Conservation (phyloP, 495 filamentous ascomycete species). For the Lepidopterella palustris region DNA sequence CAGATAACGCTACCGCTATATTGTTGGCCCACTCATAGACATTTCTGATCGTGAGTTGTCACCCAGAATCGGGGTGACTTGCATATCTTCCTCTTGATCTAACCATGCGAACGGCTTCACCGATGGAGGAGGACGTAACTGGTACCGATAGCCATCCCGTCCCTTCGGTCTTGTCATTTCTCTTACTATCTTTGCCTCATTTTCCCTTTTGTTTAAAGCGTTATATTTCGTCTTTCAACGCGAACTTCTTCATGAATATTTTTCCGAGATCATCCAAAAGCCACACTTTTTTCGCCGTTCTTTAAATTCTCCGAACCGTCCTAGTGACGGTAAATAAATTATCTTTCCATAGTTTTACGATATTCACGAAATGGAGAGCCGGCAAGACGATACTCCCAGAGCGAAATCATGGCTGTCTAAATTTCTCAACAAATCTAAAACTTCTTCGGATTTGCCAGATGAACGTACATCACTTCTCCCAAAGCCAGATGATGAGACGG, state of each 20-base stretch:
- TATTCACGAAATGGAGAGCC: slow-evolving; percentile 28
- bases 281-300: neutral
- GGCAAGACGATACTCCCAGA: slow-evolving; percentile 21
- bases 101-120: neutral
- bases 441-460: slow-evolving; percentile 17
- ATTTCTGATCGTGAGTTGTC: slow-evolving; percentile 15
- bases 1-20: slow-evolving; percentile 20
- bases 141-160: neutral
- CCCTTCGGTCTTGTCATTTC: neutral
- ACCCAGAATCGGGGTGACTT: slow-evolving; percentile 12
- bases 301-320: slow-evolving; percentile 2
- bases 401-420: slow-evolving; percentile 32
- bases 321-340: neutral
- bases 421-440: slow-evolving; percentile 27
- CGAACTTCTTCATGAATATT: neutral
- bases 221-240: neutral
- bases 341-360: neutral
- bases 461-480: slow-evolving; percentile 28
- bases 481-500: slow-evolving; percentile 22
- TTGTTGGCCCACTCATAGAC: neutral
- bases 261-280: too few species aligned
- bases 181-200: neutral
- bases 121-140: neutral
- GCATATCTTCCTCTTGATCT: slow-evolving; percentile 8
- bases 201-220: neutral